Percentiles rank a stretch among this genome's conserved stretches.
Conservation (phyloP, 1,284 basidiomycete genomes). For the Pholiota adiposa region DNA sequence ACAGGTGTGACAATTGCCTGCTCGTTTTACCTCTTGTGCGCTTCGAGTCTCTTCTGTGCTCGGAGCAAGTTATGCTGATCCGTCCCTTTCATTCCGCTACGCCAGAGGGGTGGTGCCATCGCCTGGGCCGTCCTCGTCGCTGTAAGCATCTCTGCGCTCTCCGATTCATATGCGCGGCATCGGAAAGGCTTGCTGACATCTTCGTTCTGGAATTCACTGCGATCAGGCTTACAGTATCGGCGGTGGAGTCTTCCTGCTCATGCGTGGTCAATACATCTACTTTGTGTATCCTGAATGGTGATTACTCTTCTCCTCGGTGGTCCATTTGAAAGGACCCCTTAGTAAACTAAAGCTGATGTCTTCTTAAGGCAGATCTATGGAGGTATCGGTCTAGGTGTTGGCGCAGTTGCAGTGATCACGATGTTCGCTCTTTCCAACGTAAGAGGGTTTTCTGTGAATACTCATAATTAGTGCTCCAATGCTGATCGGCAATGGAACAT, state of each 20-base stretch:
- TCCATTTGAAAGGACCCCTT: constrained; percentile 1
- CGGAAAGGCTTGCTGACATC: constrained; percentile 9
- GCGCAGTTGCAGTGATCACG: constrained; percentile 57
- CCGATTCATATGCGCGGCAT: constrained; percentile 2
- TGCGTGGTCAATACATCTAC: constrained; percentile 69
- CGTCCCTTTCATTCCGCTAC: constrained; percentile 25
- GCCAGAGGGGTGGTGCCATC: constrained; percentile 72
- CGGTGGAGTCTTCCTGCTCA: constrained; percentile 70
- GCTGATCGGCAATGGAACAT: constrained; percentile 22
- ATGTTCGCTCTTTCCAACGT: constrained; percentile 74
- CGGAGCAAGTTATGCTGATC: constrained; percentile 30
- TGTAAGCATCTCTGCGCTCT: constrained; percentile 41
- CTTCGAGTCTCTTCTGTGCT: constrained; percentile 20
- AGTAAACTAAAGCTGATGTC: background rate
- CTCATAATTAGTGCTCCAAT: constrained; percentile 19
- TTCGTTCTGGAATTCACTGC: background rate
- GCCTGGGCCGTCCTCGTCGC: constrained; percentile 72
- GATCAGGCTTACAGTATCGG: constrained; percentile 67
- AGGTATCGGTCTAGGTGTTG: constrained; percentile 68
- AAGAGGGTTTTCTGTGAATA: constrained; percentile 32
- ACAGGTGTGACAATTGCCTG: constrained; percentile 75
- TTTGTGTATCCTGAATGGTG: constrained; percentile 77
- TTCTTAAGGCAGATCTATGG: constrained; percentile 72
- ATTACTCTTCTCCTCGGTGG: constrained; percentile 12
- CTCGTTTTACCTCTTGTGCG: constrained; percentile 69